Percentiles rank a stretch among this genome's conserved stretches.
These are phyloP conservation scores for Colletotrichum sp. DNA, from an alignment of 2,329 filamentous ascomycete genomes.

Conservation along the genomic window DNA sequence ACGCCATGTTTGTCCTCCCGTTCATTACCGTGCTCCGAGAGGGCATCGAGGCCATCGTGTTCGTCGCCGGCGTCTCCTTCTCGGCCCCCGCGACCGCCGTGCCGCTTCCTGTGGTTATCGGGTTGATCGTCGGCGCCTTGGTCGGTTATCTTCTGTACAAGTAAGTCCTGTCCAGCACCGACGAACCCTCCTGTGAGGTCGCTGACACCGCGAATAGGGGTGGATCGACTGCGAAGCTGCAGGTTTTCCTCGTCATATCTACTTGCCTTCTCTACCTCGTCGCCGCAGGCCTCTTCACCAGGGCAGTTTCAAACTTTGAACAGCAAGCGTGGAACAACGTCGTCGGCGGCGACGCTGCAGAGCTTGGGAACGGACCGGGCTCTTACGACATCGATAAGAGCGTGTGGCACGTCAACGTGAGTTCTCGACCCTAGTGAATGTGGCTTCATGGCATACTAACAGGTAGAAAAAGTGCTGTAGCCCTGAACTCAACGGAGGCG, in stretches of 20 bases:
- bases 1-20: conserved; percentile 84
- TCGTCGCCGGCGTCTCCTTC: conserved; percentile 84
- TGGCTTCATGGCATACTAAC: neutral
- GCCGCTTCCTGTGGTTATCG: conserved; percentile 77
- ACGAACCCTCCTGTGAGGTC: neutral
- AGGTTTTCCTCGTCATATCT: conserved; percentile 81
- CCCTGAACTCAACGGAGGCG: conserved; percentile 72
- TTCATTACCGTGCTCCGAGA: conserved; percentile 89
- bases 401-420: conserved; percentile 83
- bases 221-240: conserved; percentile 50
- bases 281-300: conserved; percentile 81
- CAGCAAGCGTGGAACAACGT: conserved; percentile 70
- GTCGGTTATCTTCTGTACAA: conserved; percentile 81
- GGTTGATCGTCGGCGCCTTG: conserved; percentile 68
- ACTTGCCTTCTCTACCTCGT: conserved; percentile 87
- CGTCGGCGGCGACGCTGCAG: conserved; percentile 61
- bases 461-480: conserved; percentile 72
- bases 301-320: conserved; percentile 77
- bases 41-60: conserved; percentile 85
- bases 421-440: conserved; percentile 32
- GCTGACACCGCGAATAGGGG: conserved; percentile 34
- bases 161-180: conserved; percentile 49
- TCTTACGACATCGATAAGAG: conserved; percentile 80
- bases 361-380: conserved; percentile 65
- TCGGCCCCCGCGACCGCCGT: conserved; percentile 77